Base-by-base conservation (phyloP, 2,329 filamentous ascomycete species). In the Plectosphaerella sp. region DNA sequence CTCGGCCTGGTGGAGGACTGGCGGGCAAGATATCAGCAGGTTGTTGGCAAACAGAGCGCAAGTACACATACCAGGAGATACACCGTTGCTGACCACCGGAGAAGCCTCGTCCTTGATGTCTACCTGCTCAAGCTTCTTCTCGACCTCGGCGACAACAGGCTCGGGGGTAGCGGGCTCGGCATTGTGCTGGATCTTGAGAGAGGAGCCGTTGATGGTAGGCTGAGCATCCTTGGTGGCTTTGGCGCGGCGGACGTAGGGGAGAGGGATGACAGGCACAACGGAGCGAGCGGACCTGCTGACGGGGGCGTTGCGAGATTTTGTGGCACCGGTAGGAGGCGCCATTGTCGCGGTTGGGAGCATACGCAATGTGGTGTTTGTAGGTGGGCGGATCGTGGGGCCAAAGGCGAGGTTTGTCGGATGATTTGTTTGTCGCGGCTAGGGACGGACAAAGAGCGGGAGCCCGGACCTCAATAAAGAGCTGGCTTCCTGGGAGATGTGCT, bases 281-380 rank as follows among this genome's bases (percentile, higher is more conserved):
- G 22, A 10, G 37, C 43, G 16, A n/a, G 47, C 47, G 18, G 49
- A 35, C 15, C 63, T 67, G 59, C 57, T 58, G 47, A 57, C 50
- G 51, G 57, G 61, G 53, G 58, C 57, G 58, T 63, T 64, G 57
- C 67, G 67, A 58, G 61, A 52, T 60, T 64, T 67, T 55, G 57
- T 59, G 45, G 64, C 61, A 57, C 63, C 65, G 59, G 63, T 68
- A 49, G 58, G 51, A 42, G 68, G 67, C 50, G 66, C 64, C 68
- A 71, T 71, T 54, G 25, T 55, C 57, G 54, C 56, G 58, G 58
- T 55, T 58, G 55, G 49, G 55, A 52, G 58, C 28, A 33, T 12
- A 56, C 57, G 54, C 35, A 50, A 49, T 51, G 56, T 51, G 53
- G 53, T 58, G 52, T 56, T 57, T 33, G 28, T 33, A 3, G 28